Evolutionary conservation across 495 filamentous ascomycete species (phyloP), one percentile per base, ranked within the genome.

Genomic region (Daldinia bambusicola): DNA sequence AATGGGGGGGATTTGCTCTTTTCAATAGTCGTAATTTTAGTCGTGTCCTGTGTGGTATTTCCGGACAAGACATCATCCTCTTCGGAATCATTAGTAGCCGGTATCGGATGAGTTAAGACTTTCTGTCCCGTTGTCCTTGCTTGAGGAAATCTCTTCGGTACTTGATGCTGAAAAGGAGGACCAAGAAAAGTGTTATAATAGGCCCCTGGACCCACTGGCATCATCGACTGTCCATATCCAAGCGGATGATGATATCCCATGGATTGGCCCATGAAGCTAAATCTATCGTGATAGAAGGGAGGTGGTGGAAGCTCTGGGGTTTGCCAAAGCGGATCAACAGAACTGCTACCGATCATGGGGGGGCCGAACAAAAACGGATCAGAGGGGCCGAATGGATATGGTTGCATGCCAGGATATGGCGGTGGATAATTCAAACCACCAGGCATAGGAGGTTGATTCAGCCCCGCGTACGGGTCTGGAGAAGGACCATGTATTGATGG

Each of bases 251-350:
- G 55, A 53, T 66, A 69, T 10, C 62, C 70, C 61, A 69, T 63
- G 13, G 61, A 1, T 30, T 73, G 70, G 18, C 61, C 45, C 31
- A 69, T 55, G 26, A 73, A 66, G 18, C 62, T 58, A 36, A 69
- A 73, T 8, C 66, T 66, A 22, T 72, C 60, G 26, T 55, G 67
- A 56, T 71, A 57, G 36, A 51, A 57, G 36, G 45, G n/a, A 26
- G 62, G 43, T 0, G 61, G 13, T 14, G 73, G 66, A 9, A 77
- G 57, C 0, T 77, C 74, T 1, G 75, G 75, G 38, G 69, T 52
- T 61, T 72, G 66, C 75, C 75, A 77, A 32, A 66, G 60, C 18
- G 75, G 74, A 34, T 77, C 75, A 30, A 70, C 48, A 37, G 63
- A 41, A 5, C 30, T 13, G 18, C 68, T 66, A 16, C 18, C 38